Conservation (phyloP, 1,284 basidiomycete genomes). For the Agaricales sp. region DNA sequence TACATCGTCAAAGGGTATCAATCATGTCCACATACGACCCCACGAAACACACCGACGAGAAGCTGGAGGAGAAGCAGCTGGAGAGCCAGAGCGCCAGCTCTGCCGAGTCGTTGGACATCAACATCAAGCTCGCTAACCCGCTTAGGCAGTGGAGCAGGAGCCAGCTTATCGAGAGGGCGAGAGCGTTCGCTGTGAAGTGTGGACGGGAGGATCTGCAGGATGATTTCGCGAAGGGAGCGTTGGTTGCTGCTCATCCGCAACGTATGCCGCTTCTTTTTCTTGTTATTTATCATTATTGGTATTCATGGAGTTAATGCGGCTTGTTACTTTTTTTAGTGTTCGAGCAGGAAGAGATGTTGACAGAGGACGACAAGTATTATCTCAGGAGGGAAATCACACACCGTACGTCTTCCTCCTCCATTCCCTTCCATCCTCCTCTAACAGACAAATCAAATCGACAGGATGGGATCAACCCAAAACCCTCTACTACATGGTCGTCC, state of each 20-base stretch:
- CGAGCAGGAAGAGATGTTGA: background rate
- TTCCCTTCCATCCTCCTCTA: background rate
- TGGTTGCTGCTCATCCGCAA: background rate
- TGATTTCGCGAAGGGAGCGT: background rate
- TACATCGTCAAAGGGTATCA: too few species aligned
- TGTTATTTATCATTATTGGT: too few species aligned
- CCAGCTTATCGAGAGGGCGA: background rate
- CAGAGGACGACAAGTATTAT: background rate
- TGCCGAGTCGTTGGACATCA: background rate
- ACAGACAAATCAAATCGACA: too few species aligned
- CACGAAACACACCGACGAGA: too few species aligned
- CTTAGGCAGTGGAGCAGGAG: background rate
- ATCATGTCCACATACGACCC: too few species aligned
- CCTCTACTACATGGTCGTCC: background rate
- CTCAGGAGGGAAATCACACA: background rate
- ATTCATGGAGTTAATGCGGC: too few species aligned
- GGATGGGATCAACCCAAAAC: slow-evolving; percentile 2
- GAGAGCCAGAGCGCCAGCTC: background rate
- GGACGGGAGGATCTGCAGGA: background rate
- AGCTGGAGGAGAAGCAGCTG: background rate
- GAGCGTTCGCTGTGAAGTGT: background rate
- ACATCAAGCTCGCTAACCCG: background rate
- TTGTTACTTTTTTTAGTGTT: background rate
- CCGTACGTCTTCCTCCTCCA: background rate
- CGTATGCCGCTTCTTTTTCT: too few species aligned